phyloP scores from a whole-genome alignment of 805 yeast genomes.

The Candida loeiensis region DNA sequence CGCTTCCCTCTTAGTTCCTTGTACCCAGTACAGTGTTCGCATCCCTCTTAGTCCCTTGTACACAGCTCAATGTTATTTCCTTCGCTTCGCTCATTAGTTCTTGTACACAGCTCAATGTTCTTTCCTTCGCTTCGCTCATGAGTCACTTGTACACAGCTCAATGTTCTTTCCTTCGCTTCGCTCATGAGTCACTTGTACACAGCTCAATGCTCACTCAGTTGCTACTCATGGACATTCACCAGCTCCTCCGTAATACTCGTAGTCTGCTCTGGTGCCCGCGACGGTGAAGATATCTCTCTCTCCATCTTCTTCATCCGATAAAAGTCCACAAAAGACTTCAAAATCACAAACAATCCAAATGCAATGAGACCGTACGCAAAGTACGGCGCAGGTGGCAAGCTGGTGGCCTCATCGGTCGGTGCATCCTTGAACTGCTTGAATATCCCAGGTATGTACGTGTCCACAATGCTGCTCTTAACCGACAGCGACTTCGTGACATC shows the following conservation, averaged over 20 bases:
- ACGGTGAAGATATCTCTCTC: constrained; percentile 47
- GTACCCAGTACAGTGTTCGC: too few relatives aligned
- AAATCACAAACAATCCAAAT: constrained; percentile 61
- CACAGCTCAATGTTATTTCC: too few relatives aligned
- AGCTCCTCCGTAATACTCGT: constrained; percentile 10
- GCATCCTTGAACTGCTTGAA: constrained; percentile 28
- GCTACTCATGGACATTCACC: not conserved
- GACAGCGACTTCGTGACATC: constrained; percentile 28
- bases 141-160: too few relatives aligned
- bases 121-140: too few relatives aligned
- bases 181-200: too few relatives aligned
- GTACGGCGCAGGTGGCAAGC: constrained; percentile 55
- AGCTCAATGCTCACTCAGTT: not conserved
- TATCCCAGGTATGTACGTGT: constrained; percentile 14
- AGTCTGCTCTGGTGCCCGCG: constrained; percentile 2
- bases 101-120: too few relatives aligned
- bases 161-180: too few relatives aligned
- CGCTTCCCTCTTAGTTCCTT: too few relatives aligned
- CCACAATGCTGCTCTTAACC: constrained; percentile 23
- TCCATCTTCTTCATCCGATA: constrained; percentile 77
- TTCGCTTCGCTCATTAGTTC: too few relatives aligned
- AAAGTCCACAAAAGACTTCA: constrained; percentile 71
- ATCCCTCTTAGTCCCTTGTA: too few relatives aligned
- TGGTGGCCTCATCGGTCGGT: constrained; percentile 32
- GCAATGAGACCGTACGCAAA: constrained; percentile 62